Base-by-base conservation (phyloP, 2,329 filamentous ascomycete genomes). In the Colletotrichum echinochloae region DNA sequence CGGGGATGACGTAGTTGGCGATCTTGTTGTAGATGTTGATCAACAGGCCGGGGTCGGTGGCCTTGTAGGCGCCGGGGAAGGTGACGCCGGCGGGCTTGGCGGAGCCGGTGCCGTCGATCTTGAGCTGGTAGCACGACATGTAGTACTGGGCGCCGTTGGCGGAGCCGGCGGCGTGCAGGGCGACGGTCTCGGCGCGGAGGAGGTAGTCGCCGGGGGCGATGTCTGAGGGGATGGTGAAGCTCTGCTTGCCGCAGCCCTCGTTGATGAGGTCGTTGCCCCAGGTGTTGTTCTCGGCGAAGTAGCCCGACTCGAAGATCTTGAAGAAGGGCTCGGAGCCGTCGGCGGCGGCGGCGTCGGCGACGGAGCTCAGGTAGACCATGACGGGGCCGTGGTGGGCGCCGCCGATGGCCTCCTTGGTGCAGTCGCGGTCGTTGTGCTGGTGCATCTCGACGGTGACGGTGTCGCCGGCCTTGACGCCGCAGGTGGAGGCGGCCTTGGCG, bases 171-270 rank as follows among this genome's bases (percentile, higher is more conserved):
- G 76, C 76, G 79, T 88, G 86, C 8, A 88, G 83, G 44, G 85
- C 86, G 70, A 88, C 84, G 70, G 86, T 80, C 78, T 88, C 86
- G 74, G 86, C 84, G 63, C 86, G 83, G 46, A 87, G 79, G 57
- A 88, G 83, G 76, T 88, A 89, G 75, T 87, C 83, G 49, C 87
- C 87, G 7, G 83, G 75, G 26, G 81, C 82, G 51, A 88, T 80
- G 67, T 81, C 80, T 7, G 76, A 68, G 18, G 86, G 86, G 64
- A 88, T 84, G 59, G 51, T 35, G 49, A 73, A 41, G 41, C 30
- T 70, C 65, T 70, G 65, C 52, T 66, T 69, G 51, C 72, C 72
- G 66, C 72, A 73, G 56, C 70, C 65, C 65, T 72, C 60, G 66
- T 73, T 72, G 65, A 73, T 62, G 7, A 70, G 63, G 65, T 73